Conservation (phyloP, 2,329 filamentous ascomycete genomes). For the Pseudovirgaria hyperparasitica region DNA sequence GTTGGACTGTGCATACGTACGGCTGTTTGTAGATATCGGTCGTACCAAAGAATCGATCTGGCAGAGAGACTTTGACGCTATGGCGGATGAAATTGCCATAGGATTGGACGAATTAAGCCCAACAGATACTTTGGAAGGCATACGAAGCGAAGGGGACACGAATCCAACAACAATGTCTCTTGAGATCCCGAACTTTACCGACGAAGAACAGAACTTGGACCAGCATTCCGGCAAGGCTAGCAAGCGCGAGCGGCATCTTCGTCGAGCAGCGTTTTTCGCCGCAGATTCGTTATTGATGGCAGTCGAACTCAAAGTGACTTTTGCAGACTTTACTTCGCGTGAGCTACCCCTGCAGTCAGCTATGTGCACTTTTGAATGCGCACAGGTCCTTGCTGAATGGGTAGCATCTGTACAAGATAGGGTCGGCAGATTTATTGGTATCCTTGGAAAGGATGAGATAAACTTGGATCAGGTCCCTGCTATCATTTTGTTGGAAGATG, state of each 20-base stretch:
- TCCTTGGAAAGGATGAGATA: slow-evolving; percentile 71
- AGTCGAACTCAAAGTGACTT: slow-evolving; percentile 72
- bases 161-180: slow-evolving; percentile 4
- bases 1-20: slow-evolving; percentile 81
- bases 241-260: slow-evolving; percentile 72
- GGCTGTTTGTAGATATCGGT: slow-evolving; percentile 86
- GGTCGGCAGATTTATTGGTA: slow-evolving; percentile 77
- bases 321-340: slow-evolving; percentile 69
- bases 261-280: slow-evolving; percentile 91
- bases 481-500: slow-evolving; percentile 82
- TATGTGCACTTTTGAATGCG: slow-evolving; percentile 87
- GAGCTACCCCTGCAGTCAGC: slow-evolving; percentile 84
- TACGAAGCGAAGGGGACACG: too few species aligned
- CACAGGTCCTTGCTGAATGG: slow-evolving; percentile 91
- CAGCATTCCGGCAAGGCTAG: slow-evolving; percentile 11
- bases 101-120: slow-evolving; percentile 60
- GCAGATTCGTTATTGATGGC: slow-evolving; percentile 84
- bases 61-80: slow-evolving; percentile 83
- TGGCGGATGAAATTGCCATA: slow-evolving; percentile 74
- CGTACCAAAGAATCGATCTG: slow-evolving; percentile 87
- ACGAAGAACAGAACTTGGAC: slow-evolving; percentile 19
- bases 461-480: slow-evolving; percentile 71
- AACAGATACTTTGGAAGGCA: slow-evolving; percentile 18
- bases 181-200: slow-evolving; percentile 10
- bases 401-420: slow-evolving; percentile 85